Percentiles rank a stretch among this genome's conserved stretches.
phyloP scores from a whole-genome alignment of 768 basidiomycete species.

The Lepiota subincarnata region DNA sequence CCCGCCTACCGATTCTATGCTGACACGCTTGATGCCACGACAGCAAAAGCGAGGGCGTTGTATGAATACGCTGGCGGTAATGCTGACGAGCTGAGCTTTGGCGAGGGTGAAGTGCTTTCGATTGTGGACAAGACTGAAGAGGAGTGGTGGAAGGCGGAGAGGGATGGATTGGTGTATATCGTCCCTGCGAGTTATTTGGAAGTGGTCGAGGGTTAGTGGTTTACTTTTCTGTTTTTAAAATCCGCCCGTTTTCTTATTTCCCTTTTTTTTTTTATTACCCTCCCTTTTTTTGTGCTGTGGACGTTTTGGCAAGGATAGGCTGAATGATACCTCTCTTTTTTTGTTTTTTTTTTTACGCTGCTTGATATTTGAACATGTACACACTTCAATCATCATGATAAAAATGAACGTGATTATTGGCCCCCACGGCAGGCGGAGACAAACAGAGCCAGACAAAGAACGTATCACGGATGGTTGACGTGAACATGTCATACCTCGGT shows the following conservation, averaged over 20 bases:
- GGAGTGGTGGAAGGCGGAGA: slow-evolving; percentile 97
- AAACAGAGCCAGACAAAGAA: too few species aligned
- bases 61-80: slow-evolving; percentile 72
- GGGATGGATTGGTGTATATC: slow-evolving; percentile 78
- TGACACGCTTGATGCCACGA: slow-evolving; percentile 1
- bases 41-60: slow-evolving; percentile 71
- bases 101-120: slow-evolving; percentile 70
- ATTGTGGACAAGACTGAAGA: slow-evolving; percentile 81
- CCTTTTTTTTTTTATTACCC: slow-evolving; percentile 1
- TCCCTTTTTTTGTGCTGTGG: slow-evolving; percentile 4
- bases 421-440: too few species aligned
- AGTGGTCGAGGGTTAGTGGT: slow-evolving; percentile 83
- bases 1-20: neutral
- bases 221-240: slow-evolving; percentile 38
- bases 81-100: slow-evolving; percentile 81
- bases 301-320: slow-evolving; percentile 55
- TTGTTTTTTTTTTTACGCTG: slow-evolving; percentile 40
- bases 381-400: too few species aligned
- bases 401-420: too few species aligned
- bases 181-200: slow-evolving; percentile 93
- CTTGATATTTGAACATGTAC: slow-evolving; percentile 47
- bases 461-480: too few species aligned
- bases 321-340: slow-evolving; percentile 66
- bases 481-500: too few species aligned
- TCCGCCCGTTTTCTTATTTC: slow-evolving; percentile 42